Percentiles rank a stretch among this genome's conserved stretches.
Conservation (phyloP, 2,329 filamentous ascomycete species). For the Sporothrix variecibatus region DNA sequence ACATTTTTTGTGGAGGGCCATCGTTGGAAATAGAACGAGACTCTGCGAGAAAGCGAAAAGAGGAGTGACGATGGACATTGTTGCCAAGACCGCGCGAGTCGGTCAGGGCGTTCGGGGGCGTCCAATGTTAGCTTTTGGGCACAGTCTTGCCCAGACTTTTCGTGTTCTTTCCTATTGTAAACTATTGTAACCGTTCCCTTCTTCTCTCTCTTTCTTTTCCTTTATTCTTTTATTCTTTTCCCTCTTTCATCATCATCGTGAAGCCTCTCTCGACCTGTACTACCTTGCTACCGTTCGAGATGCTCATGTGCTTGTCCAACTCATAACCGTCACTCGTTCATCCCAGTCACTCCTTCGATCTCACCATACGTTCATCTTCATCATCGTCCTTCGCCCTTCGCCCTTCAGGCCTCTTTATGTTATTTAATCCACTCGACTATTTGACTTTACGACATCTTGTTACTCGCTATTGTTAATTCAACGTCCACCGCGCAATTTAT, state of each 20-base stretch:
- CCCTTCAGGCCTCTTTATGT: background rate
- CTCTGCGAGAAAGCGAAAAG: background rate
- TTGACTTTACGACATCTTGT: background rate
- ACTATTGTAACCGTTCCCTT: background rate
- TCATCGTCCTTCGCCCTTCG: background rate
- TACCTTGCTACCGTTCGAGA: background rate
- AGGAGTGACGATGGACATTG: conserved; percentile 5
- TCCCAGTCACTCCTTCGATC: background rate
- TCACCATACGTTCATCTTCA: background rate
- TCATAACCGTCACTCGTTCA: conserved; percentile 17
- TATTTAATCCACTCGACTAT: background rate
- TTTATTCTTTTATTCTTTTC: background rate
- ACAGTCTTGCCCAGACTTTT: background rate
- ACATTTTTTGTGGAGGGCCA: background rate
- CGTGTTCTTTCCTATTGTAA: background rate
- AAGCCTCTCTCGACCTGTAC: conserved; percentile 5
- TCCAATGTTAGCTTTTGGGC: background rate
- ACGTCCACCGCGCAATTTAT: background rate
- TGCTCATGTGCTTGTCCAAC: conserved; percentile 15
- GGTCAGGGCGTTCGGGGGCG: background rate
- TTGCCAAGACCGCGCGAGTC: conserved; percentile 13
- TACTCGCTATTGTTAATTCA: background rate
- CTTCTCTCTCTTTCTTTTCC: background rate
- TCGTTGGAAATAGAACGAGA: background rate
- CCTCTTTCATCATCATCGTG: background rate